A percentile compares a stretch with the other conserved stretches of the same genome.
These are phyloP conservation scores for Xylariaceae sp. DNA, from an alignment of 2,329 filamentous ascomycete genomes.

Conservation along the genomic window DNA sequence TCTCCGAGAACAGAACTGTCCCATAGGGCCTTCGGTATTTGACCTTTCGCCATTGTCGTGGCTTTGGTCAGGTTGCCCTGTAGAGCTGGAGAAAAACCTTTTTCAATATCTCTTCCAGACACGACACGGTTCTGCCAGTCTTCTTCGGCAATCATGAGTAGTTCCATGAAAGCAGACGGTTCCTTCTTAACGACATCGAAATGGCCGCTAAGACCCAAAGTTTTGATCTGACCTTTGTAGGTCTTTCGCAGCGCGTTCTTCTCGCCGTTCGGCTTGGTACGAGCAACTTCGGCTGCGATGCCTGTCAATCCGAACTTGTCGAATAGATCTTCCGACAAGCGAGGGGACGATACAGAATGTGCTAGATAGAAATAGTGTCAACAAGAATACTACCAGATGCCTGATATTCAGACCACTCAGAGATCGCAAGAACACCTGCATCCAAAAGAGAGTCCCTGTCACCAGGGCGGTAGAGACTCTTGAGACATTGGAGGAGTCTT, in stretches of 20 bases:
- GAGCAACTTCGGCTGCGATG: slow-evolving; percentile 57
- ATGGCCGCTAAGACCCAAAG: slow-evolving; percentile 54
- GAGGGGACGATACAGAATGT: slow-evolving; percentile 44
- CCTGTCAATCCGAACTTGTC: slow-evolving; percentile 51
- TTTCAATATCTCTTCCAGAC: slow-evolving; percentile 49
- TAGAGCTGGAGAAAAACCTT: slow-evolving; percentile 45
- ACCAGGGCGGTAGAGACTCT: slow-evolving; percentile 31
- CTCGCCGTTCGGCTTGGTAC: slow-evolving; percentile 59
- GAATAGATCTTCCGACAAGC: slow-evolving; percentile 53
- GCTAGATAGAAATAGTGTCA: slow-evolving; percentile 46
- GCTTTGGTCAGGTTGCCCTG: slow-evolving; percentile 45
- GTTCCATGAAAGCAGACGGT: slow-evolving; percentile 46
- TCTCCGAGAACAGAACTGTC: slow-evolving; percentile 56
- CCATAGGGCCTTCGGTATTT: slow-evolving; percentile 51
- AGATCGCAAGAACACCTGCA: slow-evolving; percentile 14
- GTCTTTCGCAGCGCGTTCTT: slow-evolving; percentile 64
- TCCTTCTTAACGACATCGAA: slow-evolving; percentile 57
- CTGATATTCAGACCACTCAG: slow-evolving; percentile 15
- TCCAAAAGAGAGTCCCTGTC: slow-evolving; percentile 16
- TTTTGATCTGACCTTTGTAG: slow-evolving; percentile 64
- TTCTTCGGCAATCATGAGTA: slow-evolving; percentile 49
- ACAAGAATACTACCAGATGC: slow-evolving; percentile 34
- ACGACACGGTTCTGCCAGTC: slow-evolving; percentile 53
- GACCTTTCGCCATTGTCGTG: slow-evolving; percentile 53
- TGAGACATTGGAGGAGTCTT: slow-evolving; percentile 49